Conservation (phyloP, 495 filamentous ascomycete genomes). For the Penicillium chermesinum region DNA sequence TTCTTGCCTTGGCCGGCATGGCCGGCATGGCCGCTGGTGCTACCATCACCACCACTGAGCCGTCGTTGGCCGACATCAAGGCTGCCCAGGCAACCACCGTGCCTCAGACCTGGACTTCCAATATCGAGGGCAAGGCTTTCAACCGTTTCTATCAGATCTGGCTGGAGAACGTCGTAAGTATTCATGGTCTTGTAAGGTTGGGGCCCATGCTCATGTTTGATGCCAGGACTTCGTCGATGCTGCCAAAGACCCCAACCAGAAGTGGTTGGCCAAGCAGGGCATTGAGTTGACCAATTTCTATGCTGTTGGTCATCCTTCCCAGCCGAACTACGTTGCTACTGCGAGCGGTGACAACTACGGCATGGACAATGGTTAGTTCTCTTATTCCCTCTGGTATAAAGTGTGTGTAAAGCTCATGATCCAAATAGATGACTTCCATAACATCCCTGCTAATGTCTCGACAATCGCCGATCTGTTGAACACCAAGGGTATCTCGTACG, state of each 20-base stretch:
- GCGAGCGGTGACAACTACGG: conserved; percentile 8
- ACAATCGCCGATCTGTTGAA: conserved; percentile 5
- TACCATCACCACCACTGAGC: conserved; percentile 8
- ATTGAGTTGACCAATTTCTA: conserved; percentile 6
- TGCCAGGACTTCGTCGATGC: conserved; percentile 4
- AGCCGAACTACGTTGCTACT: conserved; percentile 6
- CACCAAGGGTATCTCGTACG: conserved; percentile 7
- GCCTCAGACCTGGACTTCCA: conserved; percentile 44
- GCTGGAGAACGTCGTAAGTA: conserved; percentile 63
- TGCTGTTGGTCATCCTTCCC: conserved; percentile 5
- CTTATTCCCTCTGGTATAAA: neutral
- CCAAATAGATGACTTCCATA: neutral
- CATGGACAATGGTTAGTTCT: conserved; percentile 3
- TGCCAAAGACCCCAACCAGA: conserved; percentile 1
- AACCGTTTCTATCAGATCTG: conserved; percentile 60
- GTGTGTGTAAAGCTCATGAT: neutral
- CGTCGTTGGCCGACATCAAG: conserved; percentile 2
- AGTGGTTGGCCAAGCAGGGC: conserved; percentile 7
- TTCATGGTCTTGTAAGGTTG: neutral
- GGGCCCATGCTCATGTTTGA: neutral
- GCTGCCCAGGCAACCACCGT: conserved; percentile 4
- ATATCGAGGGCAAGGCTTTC: conserved; percentile 57
- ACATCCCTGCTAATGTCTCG: conserved; percentile 3
- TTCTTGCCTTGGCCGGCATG: conserved; percentile 3
- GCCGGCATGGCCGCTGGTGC: conserved; percentile 3